Evolutionary conservation across 345 rosid genomes (phyloP).

Genomic region (Brassica incana): DNA sequence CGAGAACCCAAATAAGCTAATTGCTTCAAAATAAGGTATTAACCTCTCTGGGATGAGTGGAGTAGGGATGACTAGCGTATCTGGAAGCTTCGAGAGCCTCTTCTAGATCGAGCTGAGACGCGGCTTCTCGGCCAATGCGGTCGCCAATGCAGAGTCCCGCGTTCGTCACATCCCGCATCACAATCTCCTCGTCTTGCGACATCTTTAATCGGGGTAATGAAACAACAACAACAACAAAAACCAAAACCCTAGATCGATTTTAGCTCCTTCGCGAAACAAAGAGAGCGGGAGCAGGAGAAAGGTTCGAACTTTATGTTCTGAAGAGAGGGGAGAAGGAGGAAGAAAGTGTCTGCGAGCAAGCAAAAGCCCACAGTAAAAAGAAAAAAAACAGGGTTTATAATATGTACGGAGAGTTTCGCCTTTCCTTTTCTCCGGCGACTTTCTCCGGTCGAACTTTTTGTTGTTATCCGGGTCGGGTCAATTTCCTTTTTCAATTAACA

Average conservation of each 20-base stretch:
- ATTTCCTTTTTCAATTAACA: background rate
- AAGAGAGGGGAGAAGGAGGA: conserved; percentile 9
- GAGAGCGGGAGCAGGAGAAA: conserved; percentile 27
- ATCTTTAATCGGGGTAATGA: conserved; percentile 32
- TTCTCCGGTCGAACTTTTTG: conserved; percentile 10
- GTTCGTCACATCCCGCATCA: conserved; percentile 75
- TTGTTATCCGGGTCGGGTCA: conserved; percentile 22
- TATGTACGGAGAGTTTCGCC: conserved; percentile 12
- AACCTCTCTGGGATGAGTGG: conserved; percentile 88
- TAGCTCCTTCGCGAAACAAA: conserved; percentile 25
- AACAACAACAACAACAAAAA: conserved; percentile 12
- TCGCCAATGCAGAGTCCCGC: conserved; percentile 77
- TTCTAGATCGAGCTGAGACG: conserved; percentile 81
- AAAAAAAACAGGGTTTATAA: conserved; percentile 24
- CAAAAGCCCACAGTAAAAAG: conserved; percentile 5
- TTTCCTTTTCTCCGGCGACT: conserved; percentile 10
- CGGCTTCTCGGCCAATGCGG: conserved; percentile 81
- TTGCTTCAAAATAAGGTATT: conserved; percentile 1
- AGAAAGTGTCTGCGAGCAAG: background rate
- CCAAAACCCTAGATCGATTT: conserved; percentile 36
- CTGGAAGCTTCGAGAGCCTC: conserved; percentile 90
- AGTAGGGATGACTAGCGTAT: conserved; percentile 92
- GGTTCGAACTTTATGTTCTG: background rate
- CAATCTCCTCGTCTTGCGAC: conserved; percentile 81
- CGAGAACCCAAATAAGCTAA: conserved; percentile 19